phyloP scores from a whole-genome alignment of 805 yeast species.

The Candida piceae region DNA sequence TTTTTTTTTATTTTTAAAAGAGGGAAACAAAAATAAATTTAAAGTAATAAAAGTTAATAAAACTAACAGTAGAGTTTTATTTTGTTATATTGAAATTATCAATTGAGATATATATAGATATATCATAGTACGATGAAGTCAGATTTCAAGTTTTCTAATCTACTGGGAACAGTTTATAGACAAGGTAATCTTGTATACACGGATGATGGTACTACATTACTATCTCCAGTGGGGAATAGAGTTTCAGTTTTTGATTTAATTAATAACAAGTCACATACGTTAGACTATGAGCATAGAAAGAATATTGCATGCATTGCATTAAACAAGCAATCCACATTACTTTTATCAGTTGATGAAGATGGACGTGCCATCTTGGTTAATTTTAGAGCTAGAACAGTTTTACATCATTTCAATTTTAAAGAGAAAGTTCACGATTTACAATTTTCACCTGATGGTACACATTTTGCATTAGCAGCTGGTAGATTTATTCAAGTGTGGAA shows the following conservation, averaged over 20 bases:
- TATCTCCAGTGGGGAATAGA: conserved; percentile 94
- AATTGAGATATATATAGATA: too few species aligned
- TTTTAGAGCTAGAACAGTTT: conserved; percentile 72
- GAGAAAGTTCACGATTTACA: conserved; percentile 67
- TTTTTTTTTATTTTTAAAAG: too few species aligned
- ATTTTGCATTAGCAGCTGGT: conserved; percentile 81
- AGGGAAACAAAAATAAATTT: too few species aligned
- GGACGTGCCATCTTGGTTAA: conserved; percentile 93
- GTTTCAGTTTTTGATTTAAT: conserved; percentile 83
- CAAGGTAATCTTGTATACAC: conserved; percentile 88
- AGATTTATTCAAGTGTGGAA: conserved; percentile 89
- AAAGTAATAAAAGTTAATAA: too few species aligned
- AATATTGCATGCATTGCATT: conserved; percentile 75
- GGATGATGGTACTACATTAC: conserved; percentile 74
- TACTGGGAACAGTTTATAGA: conserved; percentile 90
- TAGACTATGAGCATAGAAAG: conserved; percentile 88
- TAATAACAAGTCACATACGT: conserved; percentile 81
- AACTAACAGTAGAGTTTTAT: too few species aligned
- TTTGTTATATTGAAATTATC: too few species aligned
- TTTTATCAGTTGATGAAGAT: conserved; percentile 81
- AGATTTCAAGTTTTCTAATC: conserved; percentile 82
- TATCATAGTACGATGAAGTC: conserved; percentile 50
- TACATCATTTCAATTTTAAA: conserved; percentile 92
- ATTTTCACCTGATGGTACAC: conserved; percentile 84
- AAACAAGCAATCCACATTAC: conserved; percentile 73